A percentile compares a stretch with the other conserved stretches of the same genome.
These are phyloP conservation scores for Triglochin maritima DNA, from an alignment of 106 monocot species.

Conservation along the genomic window DNA sequence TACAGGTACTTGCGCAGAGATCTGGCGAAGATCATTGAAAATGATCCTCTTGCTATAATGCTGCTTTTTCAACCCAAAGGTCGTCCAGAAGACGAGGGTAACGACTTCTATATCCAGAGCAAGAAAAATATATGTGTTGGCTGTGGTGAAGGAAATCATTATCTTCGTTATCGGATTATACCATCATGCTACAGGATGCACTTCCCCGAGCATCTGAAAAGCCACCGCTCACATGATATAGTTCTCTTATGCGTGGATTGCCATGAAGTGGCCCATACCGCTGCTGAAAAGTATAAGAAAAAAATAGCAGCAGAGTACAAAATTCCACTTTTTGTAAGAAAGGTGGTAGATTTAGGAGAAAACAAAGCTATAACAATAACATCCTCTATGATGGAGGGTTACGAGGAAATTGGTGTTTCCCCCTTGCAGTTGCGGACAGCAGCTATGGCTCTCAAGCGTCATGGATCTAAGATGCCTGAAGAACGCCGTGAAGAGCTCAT, in stretches of 20 bases:
- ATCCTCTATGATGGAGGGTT: slow-evolving; percentile 9
- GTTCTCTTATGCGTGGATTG: slow-evolving; percentile 96
- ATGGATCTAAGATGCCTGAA: slow-evolving; percentile 76
- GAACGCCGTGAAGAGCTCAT: slow-evolving; percentile 55
- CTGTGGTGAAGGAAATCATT: slow-evolving; percentile 90
- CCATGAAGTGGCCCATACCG: slow-evolving; percentile 86
- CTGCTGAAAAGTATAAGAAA: slow-evolving; percentile 91
- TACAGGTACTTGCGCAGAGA: slow-evolving; percentile 70
- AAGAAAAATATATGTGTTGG: slow-evolving; percentile 96
- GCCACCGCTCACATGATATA: slow-evolving; percentile 95
- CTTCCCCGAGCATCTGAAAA: slow-evolving; percentile 99
- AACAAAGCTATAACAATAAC: slow-evolving; percentile 17
- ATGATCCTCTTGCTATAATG: slow-evolving; percentile 88
- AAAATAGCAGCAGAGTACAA: slow-evolving; percentile 63
- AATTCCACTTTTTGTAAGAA: slow-evolving; percentile 80
- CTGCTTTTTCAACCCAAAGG: slow-evolving; percentile 98
- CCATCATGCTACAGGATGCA: slow-evolving; percentile 98
- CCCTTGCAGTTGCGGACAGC: slow-evolving; percentile 87
- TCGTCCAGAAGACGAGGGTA: slow-evolving; percentile 92
- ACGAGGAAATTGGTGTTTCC: slow-evolving; percentile 48
- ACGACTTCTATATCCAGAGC: slow-evolving; percentile 94
- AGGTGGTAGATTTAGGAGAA: slow-evolving; percentile 51
- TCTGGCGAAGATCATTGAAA: slow-evolving; percentile 69
- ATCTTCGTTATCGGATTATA: slow-evolving; percentile 87
- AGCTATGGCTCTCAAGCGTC: slow-evolving; percentile 90